Base-by-base conservation (phyloP, 345 rosid species). In the Sapria himalayana region DNA sequence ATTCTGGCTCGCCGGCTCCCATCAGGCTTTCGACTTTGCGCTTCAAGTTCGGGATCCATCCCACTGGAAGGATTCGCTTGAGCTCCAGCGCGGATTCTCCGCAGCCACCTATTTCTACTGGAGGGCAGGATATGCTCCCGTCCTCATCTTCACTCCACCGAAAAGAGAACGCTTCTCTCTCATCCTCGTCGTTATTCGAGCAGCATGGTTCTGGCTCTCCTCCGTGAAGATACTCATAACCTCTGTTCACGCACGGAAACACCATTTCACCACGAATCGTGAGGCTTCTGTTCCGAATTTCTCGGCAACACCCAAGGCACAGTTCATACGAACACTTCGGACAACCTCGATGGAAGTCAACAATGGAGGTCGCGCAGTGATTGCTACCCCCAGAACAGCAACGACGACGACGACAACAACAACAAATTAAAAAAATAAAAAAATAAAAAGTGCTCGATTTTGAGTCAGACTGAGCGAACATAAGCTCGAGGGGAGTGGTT, bases 361-460 rank as follows among this genome's bases (percentile, higher is more conserved):
- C 53, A 39, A 81, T 86, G 9, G 97, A 78, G 57, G 94, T 82
- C 13, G 80, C 85, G 52, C 97, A 86, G 41, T 78, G 66, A 51
- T 86, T 61, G 61, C 97, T 86, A 69, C 52, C 39, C 62, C 56
- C 52, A 35, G 25, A 19, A 35, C 46, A 14, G 42, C 1, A 39
- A 22, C 9, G 27, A 1, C 9, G 12, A 15, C n/a, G n/a, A n/a
- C n/a, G n/a, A n/a, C n/a, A n/a, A n/a, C n/a, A n/a, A n/a, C n/a
- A n/a, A n/a, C n/a, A n/a, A n/a, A n/a, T n/a, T n/a, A n/a, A n/a
- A n/a, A n/a, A n/a, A n/a, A n/a, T n/a, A n/a, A n/a, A n/a, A n/a
- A n/a, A n/a, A n/a, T n/a, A n/a, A n/a, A n/a, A n/a, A n/a, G n/a
- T n/a, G n/a, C n/a, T n/a, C n/a, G n/a, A n/a, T n/a, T n/a, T n/a